phyloP scores from a whole-genome alignment of 116 monocot species.

The Zostera marina region DNA sequence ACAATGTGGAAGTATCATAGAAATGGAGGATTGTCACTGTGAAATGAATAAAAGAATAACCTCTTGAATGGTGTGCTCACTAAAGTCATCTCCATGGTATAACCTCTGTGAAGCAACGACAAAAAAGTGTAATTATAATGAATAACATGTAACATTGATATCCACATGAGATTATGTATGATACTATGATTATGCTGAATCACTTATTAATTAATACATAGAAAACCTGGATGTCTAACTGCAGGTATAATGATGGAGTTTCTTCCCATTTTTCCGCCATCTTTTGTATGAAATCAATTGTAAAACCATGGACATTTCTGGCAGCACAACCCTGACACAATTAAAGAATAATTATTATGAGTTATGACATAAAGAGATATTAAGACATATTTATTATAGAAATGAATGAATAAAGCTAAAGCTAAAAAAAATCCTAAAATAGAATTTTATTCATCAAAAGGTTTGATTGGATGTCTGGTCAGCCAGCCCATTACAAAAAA shows the following conservation, averaged over 20 bases:
- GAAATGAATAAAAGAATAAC: conserved; percentile 2
- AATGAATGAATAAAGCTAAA: neutral
- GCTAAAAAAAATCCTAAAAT: too few species aligned
- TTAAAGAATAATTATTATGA: neutral
- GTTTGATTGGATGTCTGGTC: neutral
- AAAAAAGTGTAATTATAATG: neutral
- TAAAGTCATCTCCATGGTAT: conserved; percentile 55
- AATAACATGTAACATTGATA: neutral
- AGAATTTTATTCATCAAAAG: too few species aligned
- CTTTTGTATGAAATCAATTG: conserved; percentile 50
- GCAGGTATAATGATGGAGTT: conserved; percentile 73
- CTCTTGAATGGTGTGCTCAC: conserved; percentile 66
- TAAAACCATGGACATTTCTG: conserved; percentile 91
- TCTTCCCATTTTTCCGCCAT: conserved; percentile 94
- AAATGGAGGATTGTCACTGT: too few species aligned
- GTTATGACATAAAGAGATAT: neutral
- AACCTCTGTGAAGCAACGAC: conserved; percentile 42
- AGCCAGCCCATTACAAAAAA: neutral
- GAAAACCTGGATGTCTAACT: conserved; percentile 60
- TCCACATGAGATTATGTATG: too few species aligned
- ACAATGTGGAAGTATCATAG: too few species aligned
- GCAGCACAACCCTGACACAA: conserved; percentile 83
- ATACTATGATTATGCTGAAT: too few species aligned
- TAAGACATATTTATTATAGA: neutral
- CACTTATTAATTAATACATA: neutral